These are phyloP conservation scores for Triangularia setosa DNA, from an alignment of 2,329 filamentous ascomycete genomes.

Conservation along the genomic window DNA sequence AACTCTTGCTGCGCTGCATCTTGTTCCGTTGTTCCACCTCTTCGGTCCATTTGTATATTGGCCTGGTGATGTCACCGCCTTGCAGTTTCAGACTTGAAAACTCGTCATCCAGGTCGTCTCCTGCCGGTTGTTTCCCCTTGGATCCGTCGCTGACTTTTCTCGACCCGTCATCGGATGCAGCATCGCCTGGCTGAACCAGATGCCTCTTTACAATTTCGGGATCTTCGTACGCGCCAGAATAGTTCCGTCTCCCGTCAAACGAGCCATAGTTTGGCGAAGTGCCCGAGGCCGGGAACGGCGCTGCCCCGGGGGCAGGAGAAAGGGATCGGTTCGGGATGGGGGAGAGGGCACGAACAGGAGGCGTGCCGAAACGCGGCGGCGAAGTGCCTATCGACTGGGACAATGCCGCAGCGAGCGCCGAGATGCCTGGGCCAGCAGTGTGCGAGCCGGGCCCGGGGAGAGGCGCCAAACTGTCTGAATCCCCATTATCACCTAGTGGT, in stretches of 20 bases:
- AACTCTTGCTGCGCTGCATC: slow-evolving; percentile 80
- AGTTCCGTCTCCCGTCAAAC: slow-evolving; percentile 65
- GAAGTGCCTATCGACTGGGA: slow-evolving; percentile 68
- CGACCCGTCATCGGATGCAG: slow-evolving; percentile 43
- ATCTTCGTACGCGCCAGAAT: slow-evolving; percentile 67
- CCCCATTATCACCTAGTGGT: slow-evolving; percentile 40
- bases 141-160: slow-evolving; percentile 35
- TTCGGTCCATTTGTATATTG: slow-evolving; percentile 96
- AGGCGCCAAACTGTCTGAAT: slow-evolving; percentile 52
- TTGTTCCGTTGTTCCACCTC: slow-evolving; percentile 68
- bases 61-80: slow-evolving; percentile 88
- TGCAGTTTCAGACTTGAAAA: slow-evolving; percentile 93
- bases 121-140: slow-evolving; percentile 53
- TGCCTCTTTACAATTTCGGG: slow-evolving; percentile 89
- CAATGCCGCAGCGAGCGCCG: slow-evolving; percentile 83
- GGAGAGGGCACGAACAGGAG: slow-evolving; percentile 56
- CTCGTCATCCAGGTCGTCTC: slow-evolving; percentile 48
- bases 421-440: slow-evolving; percentile 73
- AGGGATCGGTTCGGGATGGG: slow-evolving; percentile 50
- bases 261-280: slow-evolving; percentile 79
- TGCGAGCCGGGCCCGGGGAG: slow-evolving; percentile 63
- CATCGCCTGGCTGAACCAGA: slow-evolving; percentile 65
- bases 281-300: slow-evolving; percentile 43
- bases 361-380: slow-evolving; percentile 66
- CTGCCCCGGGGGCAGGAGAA: slow-evolving; percentile 52